A percentile compares a stretch with the other conserved stretches of the same genome.
These are phyloP conservation scores for Theileria annulata DNA, from an alignment of 169 alveolate genomes.

Conservation along the genomic window DNA sequence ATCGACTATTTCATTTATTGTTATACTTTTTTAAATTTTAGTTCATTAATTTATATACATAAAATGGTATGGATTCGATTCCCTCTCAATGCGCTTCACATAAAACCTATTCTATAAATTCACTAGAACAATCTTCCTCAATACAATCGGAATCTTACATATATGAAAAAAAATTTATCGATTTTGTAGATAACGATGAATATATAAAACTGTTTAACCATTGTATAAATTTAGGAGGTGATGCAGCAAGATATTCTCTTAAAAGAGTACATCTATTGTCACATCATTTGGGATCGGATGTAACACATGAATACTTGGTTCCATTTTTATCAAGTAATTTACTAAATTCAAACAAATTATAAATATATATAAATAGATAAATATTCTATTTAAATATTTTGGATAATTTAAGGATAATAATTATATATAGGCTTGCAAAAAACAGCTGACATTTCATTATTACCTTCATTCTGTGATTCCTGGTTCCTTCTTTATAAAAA, in stretches of 20 bases:
- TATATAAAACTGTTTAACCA: slow-evolving; percentile 44
- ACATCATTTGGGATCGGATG: slow-evolving; percentile 54
- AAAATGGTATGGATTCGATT: slow-evolving; percentile 32
- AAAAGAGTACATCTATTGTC: slow-evolving; percentile 56
- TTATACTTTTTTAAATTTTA: neutral
- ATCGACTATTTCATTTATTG: neutral
- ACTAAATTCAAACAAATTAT: neutral
- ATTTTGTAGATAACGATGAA: slow-evolving; percentile 5
- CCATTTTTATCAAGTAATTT: slow-evolving; percentile 56
- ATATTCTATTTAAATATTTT: neutral
- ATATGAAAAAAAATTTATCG: neutral
- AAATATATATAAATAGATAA: neutral
- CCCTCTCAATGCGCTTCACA: neutral
- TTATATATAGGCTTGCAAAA: slow-evolving; percentile 46
- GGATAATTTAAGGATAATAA: neutral
- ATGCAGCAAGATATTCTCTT: slow-evolving; percentile 49
- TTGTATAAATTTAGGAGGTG: slow-evolving; percentile 22
- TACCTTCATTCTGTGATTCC: slow-evolving; percentile 17
- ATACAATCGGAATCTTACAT: neutral
- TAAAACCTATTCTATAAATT: neutral
- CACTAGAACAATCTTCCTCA: slow-evolving; percentile 6
- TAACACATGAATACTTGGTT: slow-evolving; percentile 34
- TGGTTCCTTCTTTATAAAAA: slow-evolving; percentile 59
- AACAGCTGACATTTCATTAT: slow-evolving; percentile 3
- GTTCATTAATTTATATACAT: neutral